Evolutionary conservation across 345 rosid species (phyloP).

Genomic region (Hibiscus trionum): DNA sequence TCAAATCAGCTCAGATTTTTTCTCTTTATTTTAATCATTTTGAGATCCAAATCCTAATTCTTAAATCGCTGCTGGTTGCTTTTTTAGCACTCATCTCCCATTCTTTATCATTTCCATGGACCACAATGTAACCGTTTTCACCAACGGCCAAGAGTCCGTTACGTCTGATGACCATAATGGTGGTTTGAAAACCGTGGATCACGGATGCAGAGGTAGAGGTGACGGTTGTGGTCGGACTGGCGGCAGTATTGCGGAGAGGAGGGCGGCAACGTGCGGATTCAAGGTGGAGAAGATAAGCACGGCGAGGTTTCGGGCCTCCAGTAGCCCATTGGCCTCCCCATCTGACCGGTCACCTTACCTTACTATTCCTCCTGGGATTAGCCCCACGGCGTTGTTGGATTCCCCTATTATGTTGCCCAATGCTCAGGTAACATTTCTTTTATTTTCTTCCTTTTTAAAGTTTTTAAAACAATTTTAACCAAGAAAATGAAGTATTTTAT

Average conservation of each 20-base stretch:
- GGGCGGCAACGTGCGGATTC: constrained; percentile 54
- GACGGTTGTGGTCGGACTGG: background rate
- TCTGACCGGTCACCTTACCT: constrained; percentile 24
- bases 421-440: constrained; percentile 29
- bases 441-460: background rate
- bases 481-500: background rate
- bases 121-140: constrained; percentile 5
- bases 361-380: constrained; percentile 50
- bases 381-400: constrained; percentile 57
- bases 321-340: constrained; percentile 17
- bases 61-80: background rate
- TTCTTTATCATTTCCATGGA: background rate
- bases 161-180: background rate
- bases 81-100: background rate
- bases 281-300: constrained; percentile 34
- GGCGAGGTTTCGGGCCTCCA: constrained; percentile 28
- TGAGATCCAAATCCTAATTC: background rate
- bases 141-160: background rate
- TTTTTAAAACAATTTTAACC: background rate
- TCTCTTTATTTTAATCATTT: background rate
- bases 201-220: background rate
- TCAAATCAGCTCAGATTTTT: background rate
- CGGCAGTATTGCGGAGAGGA: constrained; percentile 53
- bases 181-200: background rate
- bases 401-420: constrained; percentile 48